These are phyloP conservation scores for Globisporangium rhizosaccharum DNA, from an alignment of 352 stramenopile species.

Conservation along the genomic window DNA sequence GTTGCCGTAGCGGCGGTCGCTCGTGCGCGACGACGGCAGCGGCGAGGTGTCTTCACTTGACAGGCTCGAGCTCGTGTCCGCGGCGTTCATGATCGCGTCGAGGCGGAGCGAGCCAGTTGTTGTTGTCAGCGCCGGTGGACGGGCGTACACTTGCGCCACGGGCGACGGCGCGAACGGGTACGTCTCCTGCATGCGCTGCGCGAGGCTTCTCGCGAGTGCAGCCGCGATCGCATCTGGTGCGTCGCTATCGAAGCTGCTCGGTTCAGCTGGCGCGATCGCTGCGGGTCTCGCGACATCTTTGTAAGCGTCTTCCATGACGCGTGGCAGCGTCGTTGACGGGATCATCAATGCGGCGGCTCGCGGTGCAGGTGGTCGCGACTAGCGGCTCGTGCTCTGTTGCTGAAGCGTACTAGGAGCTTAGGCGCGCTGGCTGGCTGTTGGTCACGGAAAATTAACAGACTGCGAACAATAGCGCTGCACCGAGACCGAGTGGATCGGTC, in stretches of 20 bases:
- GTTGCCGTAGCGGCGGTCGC: conserved; percentile 1
- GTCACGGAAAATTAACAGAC: too few relatives aligned
- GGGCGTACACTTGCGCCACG: background rate
- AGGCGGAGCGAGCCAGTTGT: conserved; percentile 5
- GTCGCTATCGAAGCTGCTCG: too few relatives aligned
- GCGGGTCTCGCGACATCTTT: conserved; percentile 2
- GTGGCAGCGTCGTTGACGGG: background rate
- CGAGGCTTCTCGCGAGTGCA: conserved; percentile 5
- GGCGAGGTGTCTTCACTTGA: background rate
- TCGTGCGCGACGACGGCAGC: background rate
- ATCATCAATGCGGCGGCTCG: conserved; percentile 5
- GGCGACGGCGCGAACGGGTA: conserved; percentile 12
- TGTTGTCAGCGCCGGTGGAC: background rate
- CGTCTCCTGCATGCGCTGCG: conserved; percentile 13
- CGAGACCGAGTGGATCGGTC: too few relatives aligned
- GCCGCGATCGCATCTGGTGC: background rate
- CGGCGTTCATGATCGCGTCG: conserved; percentile 15
- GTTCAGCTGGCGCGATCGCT: background rate
- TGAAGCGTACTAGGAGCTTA: background rate
- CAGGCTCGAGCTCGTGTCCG: background rate
- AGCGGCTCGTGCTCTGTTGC: background rate
- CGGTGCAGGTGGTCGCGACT: background rate
- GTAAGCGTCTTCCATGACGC: conserved; percentile 7
- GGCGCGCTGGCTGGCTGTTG: too few relatives aligned
- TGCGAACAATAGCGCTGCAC: too few relatives aligned